Percentiles rank a stretch among this genome's conserved stretches.
phyloP scores from a whole-genome alignment of 495 filamentous ascomycete genomes.

The Chaetomium cochliodes region DNA sequence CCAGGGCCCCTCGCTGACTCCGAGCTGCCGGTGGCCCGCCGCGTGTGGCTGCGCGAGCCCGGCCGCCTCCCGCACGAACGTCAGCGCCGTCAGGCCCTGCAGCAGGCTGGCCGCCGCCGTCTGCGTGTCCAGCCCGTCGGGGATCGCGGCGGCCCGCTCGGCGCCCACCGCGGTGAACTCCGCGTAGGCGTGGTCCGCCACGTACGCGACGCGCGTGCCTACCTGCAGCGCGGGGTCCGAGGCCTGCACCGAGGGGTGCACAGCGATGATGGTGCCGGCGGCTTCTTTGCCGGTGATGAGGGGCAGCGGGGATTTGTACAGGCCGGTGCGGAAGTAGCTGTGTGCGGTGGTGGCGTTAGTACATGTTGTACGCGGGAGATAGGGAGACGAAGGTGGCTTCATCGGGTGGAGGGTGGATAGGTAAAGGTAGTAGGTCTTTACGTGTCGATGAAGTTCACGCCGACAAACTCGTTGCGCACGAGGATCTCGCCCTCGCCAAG shows the following conservation, averaged over 20 bases:
- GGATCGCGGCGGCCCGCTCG: conserved; percentile 60
- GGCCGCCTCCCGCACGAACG: conserved; percentile 75
- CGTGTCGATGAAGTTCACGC: conserved; percentile 88
- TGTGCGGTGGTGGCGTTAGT: not conserved
- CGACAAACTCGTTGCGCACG: conserved; percentile 80
- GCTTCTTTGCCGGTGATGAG: conserved; percentile 84
- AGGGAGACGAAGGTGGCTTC: too few species aligned
- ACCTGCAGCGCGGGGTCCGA: conserved; percentile 34
- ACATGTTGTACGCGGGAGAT: too few species aligned
- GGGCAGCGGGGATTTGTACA: conserved; percentile 71
- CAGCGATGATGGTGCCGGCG: conserved; percentile 48
- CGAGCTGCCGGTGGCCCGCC: conserved; percentile 37
- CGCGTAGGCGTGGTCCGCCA: conserved; percentile 65
- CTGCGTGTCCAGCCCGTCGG: conserved; percentile 58
- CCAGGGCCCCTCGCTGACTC: conserved; percentile 61
- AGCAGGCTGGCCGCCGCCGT: conserved; percentile 67
- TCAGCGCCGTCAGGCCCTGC: conserved; percentile 84
- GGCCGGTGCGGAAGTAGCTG: conserved; percentile 86
- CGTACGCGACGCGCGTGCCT: conserved; percentile 68
- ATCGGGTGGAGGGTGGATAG: conserved; percentile 27
- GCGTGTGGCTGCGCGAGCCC: conserved; percentile 43
- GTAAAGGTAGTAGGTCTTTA: conserved; percentile 33
- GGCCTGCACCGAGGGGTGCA: conserved; percentile 34
- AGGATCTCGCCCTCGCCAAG: conserved; percentile 71
- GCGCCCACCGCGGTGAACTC: conserved; percentile 66